Evolutionary conservation across 2,329 filamentous ascomycete species (phyloP), one percentile per base, ranked within the genome.

Genomic region (Ophiostoma quercus): DNA sequence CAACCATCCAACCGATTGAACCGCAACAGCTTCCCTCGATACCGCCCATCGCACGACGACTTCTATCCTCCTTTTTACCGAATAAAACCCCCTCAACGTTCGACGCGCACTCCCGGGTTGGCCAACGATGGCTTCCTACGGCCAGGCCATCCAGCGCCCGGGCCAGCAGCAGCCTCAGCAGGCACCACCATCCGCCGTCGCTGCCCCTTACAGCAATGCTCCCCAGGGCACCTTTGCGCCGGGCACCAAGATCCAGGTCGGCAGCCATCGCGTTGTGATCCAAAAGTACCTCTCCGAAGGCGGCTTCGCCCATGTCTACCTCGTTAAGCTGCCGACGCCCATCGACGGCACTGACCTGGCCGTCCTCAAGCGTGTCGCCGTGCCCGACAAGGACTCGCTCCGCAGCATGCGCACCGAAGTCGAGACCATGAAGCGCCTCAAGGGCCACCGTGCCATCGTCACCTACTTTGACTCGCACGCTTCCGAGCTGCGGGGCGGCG

Each of bases 381-480:
- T 98, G 68, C 93, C 95, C 41, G 95, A 99, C 81, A 97, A 96
- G 84, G 92, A 96, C 74, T 88, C 94, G 71, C 84, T 99, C 81
- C 91, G 92, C 73, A 94, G 92, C 79, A 98, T 99, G 95, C 89
- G 95, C 79, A 98, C 90, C 74, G 95, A 99, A 84, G 95, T 99
- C 75, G 95, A 99, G 82, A 99, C 95, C 16, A 99, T 99, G 95
- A 99, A 99, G 88, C 94, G 95, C 80, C 85, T 99, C 76, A 97
- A 97, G 84, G 95, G 95, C 70, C 95, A 98, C 84, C 88, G 89
- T 73, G 90, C 95, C 76, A 98, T 99, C 77, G 95, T 99, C 76
- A 97, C 91, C 71, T 99, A 99, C 81, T 94, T 98, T 79, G 95
- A 99, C 82, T 98, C 94, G 74, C 95, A 99, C 80, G 95, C 95